Conservation (phyloP, 345 rosid species). For the Euphorbia pulcherrima region DNA sequence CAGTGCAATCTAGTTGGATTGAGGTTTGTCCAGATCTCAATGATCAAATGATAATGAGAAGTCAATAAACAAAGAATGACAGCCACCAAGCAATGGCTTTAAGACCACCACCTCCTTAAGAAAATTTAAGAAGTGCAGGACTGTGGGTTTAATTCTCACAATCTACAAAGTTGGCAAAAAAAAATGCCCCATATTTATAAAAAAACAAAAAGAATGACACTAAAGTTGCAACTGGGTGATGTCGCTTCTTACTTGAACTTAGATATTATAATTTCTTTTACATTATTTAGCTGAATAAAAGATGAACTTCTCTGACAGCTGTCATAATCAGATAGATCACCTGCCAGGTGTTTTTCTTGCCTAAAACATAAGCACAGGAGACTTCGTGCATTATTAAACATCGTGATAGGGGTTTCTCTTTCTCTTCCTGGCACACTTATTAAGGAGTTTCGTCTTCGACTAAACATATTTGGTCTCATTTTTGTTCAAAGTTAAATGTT, state of each 20-base stretch:
- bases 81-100: no score
- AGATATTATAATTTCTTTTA: neutral
- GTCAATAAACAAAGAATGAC: neutral
- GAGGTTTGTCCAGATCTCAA: constrained; percentile 1
- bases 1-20: neutral
- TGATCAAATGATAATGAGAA: neutral
- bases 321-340: neutral
- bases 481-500: no score
- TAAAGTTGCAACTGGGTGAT: neutral
- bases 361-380: neutral
- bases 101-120: no score
- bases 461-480: no score
- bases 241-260: neutral
- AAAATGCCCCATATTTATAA: no score
- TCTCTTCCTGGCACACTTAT: no score
- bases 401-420: neutral
- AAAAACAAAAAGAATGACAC: neutral
- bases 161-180: no score
- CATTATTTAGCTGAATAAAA: neutral
- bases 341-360: neutral
- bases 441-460: no score
- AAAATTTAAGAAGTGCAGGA: no score
- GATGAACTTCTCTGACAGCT: neutral
- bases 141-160: no score
- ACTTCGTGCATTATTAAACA: neutral